Base-by-base conservation (phyloP, 306 rosid species). In the Quillaja saponaria region DNA sequence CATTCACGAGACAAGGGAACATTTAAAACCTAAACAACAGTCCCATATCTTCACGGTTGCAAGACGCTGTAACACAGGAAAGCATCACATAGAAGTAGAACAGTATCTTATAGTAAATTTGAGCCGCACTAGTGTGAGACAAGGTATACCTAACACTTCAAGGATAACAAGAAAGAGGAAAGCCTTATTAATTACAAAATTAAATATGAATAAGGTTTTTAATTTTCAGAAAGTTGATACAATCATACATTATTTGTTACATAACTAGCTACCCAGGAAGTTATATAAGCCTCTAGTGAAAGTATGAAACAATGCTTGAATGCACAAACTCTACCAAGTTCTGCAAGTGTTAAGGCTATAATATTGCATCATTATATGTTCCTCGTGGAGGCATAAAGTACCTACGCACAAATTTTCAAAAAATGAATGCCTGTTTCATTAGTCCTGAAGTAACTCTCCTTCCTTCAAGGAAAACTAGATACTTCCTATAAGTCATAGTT, bases 101-200 rank as follows among this genome's bases (percentile, higher is more conserved):
- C 16, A 18, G n/a, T 14, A 33, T 55, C 31, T 33, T 39, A n/a
- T n/a, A n/a, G 48, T 47, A 49, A 12, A 35, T 35, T 66, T 45
- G 68, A 14, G 55, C 40, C 50, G 51, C 37, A 49, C 38, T 25
- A 39, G 63, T 53, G 56, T 14, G 50, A 49, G 31, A 61, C 16
- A 16, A 47, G 64, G 45, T n/a, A 18, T 50, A 17, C 10, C 52
- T 28, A 61, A 56, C 37, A 41, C 62, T 49, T 44, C 16, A 31
- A 76, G 15, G 46, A 67, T 35, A 63, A 52, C 49, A 34, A 34
- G 56, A 19, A 63, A 37, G 33, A 34, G 44, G 33, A 10, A 71
- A 21, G 61, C 64, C 67, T 19, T 46, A 59, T 35, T 37, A 47
- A 37, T 33, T 1, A 54, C 16, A 61, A 31, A 25, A 34, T 14